Evolutionary conservation across 495 filamentous ascomycete genomes (phyloP).

Genomic region (Diplogelasinospora grovesii): DNA sequence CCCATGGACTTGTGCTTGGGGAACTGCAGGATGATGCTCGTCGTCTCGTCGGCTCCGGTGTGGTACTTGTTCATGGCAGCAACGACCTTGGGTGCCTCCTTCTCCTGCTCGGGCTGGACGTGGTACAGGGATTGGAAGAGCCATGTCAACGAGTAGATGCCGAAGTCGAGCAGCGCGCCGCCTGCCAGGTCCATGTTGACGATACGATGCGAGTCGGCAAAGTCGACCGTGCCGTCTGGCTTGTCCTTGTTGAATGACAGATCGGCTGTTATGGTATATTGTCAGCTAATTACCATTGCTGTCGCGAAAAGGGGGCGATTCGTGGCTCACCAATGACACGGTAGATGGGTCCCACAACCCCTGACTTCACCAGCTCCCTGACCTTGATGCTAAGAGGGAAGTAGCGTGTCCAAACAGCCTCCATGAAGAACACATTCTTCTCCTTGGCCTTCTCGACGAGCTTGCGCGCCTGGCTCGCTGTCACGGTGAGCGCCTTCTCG

Average conservation of each 20-base stretch:
- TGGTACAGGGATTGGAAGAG: constrained; percentile 89
- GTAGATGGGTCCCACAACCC: constrained; percentile 69
- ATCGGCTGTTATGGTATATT: constrained; percentile 45
- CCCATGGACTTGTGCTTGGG: constrained; percentile 59
- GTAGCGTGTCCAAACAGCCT: constrained; percentile 92
- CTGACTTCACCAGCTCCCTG: constrained; percentile 58
- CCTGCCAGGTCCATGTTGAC: constrained; percentile 81
- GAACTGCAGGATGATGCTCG: constrained; percentile 74
- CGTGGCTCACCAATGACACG: constrained; percentile 56
- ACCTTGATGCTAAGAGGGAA: constrained; percentile 78
- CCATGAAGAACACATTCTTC: constrained; percentile 91
- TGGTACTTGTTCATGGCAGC: constrained; percentile 69
- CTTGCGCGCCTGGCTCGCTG: constrained; percentile 70
- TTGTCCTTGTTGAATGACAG: constrained; percentile 39
- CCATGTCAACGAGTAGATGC: constrained; percentile 90
- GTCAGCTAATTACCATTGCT: background rate
- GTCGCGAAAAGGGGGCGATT: background rate
- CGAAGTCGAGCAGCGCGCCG: constrained; percentile 78
- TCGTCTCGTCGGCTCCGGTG: constrained; percentile 76
- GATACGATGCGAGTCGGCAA: constrained; percentile 63
- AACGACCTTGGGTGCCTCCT: constrained; percentile 40
- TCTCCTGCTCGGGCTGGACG: constrained; percentile 53
- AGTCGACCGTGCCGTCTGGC: constrained; percentile 36
- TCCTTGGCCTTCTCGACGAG: constrained; percentile 65
- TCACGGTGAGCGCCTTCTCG: constrained; percentile 91